Conservation (phyloP, 495 filamentous ascomycete genomes). For the Tricharina praecox region DNA sequence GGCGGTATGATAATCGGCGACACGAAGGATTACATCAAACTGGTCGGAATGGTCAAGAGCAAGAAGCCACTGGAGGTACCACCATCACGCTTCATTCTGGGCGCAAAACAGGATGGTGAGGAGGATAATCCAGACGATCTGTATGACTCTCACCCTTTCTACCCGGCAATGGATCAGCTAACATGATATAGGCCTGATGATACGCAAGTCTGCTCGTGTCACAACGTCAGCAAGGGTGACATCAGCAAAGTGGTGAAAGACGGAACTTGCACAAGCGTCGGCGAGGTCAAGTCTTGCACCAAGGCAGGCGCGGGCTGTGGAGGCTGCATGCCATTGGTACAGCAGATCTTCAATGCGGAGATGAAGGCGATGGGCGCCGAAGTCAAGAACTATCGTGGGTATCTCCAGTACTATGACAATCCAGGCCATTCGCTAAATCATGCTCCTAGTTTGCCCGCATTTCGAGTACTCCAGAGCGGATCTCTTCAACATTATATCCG, state of each 20-base stretch:
- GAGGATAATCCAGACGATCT: constrained; percentile 51
- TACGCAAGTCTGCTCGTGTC: constrained; percentile 88
- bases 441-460: constrained; percentile 44
- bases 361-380: constrained; percentile 84
- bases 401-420: too few relatives aligned
- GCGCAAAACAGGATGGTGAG: constrained; percentile 53
- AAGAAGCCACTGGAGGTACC: constrained; percentile 71
- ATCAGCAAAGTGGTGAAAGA: constrained; percentile 57
- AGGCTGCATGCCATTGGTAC: constrained; percentile 78
- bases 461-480: constrained; percentile 78
- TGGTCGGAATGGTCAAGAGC: constrained; percentile 84
- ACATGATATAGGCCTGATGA: constrained; percentile 45
- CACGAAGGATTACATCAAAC: constrained; percentile 81
- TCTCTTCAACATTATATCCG: constrained; percentile 74
- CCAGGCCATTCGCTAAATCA: background rate
- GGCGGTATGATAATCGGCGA: constrained; percentile 99
- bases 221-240: constrained; percentile 87
- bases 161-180: background rate
- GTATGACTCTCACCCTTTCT: constrained; percentile 29
- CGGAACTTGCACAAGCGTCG: constrained; percentile 69
- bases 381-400: constrained; percentile 60
- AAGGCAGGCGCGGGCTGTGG: constrained; percentile 92
- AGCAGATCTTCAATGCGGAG: constrained; percentile 81
- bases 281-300: constrained; percentile 81
- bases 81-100: constrained; percentile 79